Base-by-base conservation (phyloP, 2,329 filamentous ascomycete species). In the Epichloe typhina region DNA sequence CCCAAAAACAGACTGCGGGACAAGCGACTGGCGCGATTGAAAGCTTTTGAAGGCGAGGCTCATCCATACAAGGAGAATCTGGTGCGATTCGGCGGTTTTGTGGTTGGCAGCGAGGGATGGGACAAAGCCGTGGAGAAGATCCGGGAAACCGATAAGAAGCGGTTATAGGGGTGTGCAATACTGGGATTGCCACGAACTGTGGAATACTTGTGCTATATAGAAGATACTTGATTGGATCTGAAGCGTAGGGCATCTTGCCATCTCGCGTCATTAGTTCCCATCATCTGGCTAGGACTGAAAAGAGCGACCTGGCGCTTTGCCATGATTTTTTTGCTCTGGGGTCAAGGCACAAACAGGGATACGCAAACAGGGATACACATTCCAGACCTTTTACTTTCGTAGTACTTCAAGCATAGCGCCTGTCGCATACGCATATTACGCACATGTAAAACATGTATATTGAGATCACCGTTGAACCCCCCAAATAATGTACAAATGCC, bases 1-100 rank as follows among this genome's bases (percentile, higher is more conserved):
- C 93, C 93, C 50, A 98, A 98, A 79, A 98, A 98, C 71, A 74
- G 90, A 62, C 71, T 98, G 63, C 75, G 91, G 61, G 89, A 96
- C 66, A 86, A 88, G 73, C 73, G 94, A 56, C 72, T 98, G 71
- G 88, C 83, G 38, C 76, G 93, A 59, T 71, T 98, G 65, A 98
- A 97, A 79, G 90, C 87, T 5, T 98, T 96, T 67, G 94, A 98
- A 71, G 89, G 91, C n/a, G 75, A 80, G 39, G 81, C 82, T 23
- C 90, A 98, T 72, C 94, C 93, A 39, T 97, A 96, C 68, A 86
- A 87, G 77, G 69, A 83, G 67, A 98, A 98, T 64, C 70, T 97
- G 55, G 69, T 96, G 47, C 80, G 79, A 64, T 84, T 91, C 58
- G 77, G 75, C 6, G 83, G 82, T 15, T 72, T 77, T 58, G 61